A percentile compares a stretch with the other conserved stretches of the same genome.
phyloP scores from a whole-genome alignment of 805 yeast species.

The Ogataea methanolica region DNA sequence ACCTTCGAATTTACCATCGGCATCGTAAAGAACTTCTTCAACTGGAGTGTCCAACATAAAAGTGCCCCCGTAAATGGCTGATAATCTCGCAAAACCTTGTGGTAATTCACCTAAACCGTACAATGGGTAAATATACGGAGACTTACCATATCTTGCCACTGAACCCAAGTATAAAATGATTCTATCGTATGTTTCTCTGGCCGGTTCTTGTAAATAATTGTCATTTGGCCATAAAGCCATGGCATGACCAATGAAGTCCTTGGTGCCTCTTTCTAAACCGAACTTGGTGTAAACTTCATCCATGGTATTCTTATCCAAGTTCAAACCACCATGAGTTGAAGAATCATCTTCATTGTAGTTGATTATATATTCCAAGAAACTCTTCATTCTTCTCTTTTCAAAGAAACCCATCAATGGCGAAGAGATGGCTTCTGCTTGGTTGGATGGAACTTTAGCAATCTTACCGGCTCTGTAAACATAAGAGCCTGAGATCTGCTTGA shows the following conservation, averaged over 20 bases:
- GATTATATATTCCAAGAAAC: conserved; percentile 83
- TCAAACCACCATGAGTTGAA: conserved; percentile 79
- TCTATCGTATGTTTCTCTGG: conserved; percentile 87
- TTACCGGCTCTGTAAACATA: conserved; percentile 87
- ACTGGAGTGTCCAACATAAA: conserved; percentile 97
- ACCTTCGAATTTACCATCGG: conserved; percentile 71
- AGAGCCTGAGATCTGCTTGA: conserved; percentile 94
- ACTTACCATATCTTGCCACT: conserved; percentile 91
- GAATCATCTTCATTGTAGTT: conserved; percentile 73
- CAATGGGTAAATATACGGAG: conserved; percentile 93
- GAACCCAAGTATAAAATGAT: conserved; percentile 81
- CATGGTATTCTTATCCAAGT: conserved; percentile 86
- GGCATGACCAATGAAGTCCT: conserved; percentile 96
- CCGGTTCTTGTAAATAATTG: conserved; percentile 81
- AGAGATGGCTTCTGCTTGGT: conserved; percentile 82
- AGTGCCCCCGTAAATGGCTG: conserved; percentile 98
- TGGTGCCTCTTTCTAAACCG: conserved; percentile 88
- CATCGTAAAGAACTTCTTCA: conserved; percentile 77
- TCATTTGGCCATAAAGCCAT: conserved; percentile 97
- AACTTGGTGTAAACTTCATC: conserved; percentile 84
- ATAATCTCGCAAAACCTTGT: conserved; percentile 96
- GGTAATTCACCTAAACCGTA: conserved; percentile 97
- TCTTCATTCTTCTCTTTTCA: conserved; percentile 93
- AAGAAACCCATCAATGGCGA: conserved; percentile 94
- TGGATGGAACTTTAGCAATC: conserved; percentile 93